Base-by-base conservation (phyloP, 345 rosid genomes). In the Arabis hirsuta region DNA sequence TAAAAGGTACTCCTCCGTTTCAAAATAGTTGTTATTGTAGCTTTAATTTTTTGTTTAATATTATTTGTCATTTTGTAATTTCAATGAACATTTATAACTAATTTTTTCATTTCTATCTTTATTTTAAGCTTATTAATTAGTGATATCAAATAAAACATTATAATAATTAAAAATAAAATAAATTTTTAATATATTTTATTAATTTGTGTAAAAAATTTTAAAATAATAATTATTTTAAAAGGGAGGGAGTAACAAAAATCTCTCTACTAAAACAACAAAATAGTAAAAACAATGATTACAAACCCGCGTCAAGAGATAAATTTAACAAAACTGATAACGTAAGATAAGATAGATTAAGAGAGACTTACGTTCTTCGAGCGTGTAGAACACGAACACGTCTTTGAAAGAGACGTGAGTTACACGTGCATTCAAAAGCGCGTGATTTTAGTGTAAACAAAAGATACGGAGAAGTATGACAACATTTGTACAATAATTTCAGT, bases 401-500 rank as follows among this genome's bases (percentile, higher is more conserved):
- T 19, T 1, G 24, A 14, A 11, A 3, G 4, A 2, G 0, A 58
- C 5, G 26, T 69, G 55, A 29, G 2, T 0, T 2, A 38, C 69
- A 75, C 74, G 45, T 2, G 41, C 11, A 3, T 2, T 4, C 10
- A 11, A 4, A 1, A 1, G 26, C 39, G 65, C 65, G 71, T 76
- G 71, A 55, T 10, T 14, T 8, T 13, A 9, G 51, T 32, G 51
- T 9, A 53, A 68, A 55, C 41, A 36, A 43, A 67, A 51, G 67
- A 74, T 29, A 47, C 55, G 72, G 7, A 27, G 44, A 44, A 74
- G 72, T 57, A 44, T 65, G 16, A 39, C 52, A 27, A 34, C 6
- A 11, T 62, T 62, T 62, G 6, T 61, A 24, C 48, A 45, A 8
- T 66, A 67, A 53, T 76, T 76, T 62, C 74, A 69, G 53, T 14